phyloP scores from a whole-genome alignment of 495 filamentous ascomycete species.

The Penicillium argentinense region DNA sequence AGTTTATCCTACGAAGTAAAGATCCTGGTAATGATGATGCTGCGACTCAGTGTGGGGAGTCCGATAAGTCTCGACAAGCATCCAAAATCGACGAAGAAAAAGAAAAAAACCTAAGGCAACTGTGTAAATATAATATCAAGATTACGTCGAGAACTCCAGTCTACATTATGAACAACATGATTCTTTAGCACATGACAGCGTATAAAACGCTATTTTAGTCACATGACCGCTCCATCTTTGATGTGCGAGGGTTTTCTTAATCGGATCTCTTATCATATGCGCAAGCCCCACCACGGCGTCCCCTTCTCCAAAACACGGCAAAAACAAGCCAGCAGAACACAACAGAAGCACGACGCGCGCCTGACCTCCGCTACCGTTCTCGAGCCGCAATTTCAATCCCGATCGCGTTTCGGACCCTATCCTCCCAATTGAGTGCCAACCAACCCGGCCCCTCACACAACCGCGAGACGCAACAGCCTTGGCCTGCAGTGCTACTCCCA shows the following conservation, averaged over 20 bases:
- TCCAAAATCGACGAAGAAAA: no score
- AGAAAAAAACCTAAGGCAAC: no score
- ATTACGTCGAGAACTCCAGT: no score
- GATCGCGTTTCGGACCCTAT: background rate
- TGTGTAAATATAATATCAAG: no score
- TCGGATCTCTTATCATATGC: background rate
- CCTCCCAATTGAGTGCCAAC: background rate
- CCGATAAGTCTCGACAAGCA: no score
- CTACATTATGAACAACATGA: no score
- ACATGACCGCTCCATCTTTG: no score
- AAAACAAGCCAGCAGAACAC: background rate
- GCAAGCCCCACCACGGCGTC: background rate
- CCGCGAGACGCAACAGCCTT: background rate
- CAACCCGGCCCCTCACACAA: background rate
- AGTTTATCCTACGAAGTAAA: no score
- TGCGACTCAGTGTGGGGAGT: no score
- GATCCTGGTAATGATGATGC: no score
- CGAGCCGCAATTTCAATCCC: background rate
- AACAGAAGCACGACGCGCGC: background rate
- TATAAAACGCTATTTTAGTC: no score
- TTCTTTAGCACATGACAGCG: no score
- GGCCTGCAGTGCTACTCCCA: background rate
- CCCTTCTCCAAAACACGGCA: background rate
- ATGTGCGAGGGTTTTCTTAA: background rate
- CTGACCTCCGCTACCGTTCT: background rate